phyloP scores from a whole-genome alignment of 2,329 filamentous ascomycete species.

The Cordyceps cicadae region DNA sequence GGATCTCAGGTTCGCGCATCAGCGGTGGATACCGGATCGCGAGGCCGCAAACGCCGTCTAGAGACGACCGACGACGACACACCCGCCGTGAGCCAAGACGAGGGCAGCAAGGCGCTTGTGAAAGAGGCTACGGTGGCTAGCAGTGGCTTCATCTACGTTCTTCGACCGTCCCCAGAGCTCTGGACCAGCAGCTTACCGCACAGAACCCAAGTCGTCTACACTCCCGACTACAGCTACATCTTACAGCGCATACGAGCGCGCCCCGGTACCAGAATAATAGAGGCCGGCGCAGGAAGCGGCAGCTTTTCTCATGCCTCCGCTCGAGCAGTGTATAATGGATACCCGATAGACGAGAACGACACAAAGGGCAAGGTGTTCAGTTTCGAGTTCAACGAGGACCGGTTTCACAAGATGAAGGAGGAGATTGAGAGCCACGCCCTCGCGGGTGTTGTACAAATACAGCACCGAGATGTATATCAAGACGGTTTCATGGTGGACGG shows the following conservation, averaged over 20 bases:
- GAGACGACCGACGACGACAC: constrained; percentile 34
- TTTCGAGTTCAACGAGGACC: constrained; percentile 71
- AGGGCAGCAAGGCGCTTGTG: constrained; percentile 28
- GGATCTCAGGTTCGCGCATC: constrained; percentile 87
- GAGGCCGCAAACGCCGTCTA: constrained; percentile 61
- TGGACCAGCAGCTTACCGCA: constrained; percentile 77
- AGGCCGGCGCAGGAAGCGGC: constrained; percentile 74
- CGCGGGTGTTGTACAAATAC: constrained; percentile 58
- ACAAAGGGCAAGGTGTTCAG: constrained; percentile 65
- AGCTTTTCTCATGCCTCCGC: constrained; percentile 76
- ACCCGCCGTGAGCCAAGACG: constrained; percentile 22
- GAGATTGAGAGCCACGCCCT: constrained; percentile 64
- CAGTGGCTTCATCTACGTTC: constrained; percentile 68
- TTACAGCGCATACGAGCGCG: constrained; percentile 66
- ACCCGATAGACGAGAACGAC: constrained; percentile 38
- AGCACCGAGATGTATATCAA: constrained; percentile 71
- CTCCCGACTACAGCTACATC: constrained; percentile 78
- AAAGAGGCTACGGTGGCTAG: constrained; percentile 47
- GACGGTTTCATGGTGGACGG: constrained; percentile 60
- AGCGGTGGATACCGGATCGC: constrained; percentile 82
- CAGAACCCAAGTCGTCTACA: constrained; percentile 79
- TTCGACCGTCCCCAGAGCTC: constrained; percentile 71
- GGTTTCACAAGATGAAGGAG: constrained; percentile 58
- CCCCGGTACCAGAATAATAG: constrained; percentile 66
- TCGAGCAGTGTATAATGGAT: constrained; percentile 67